Base-by-base conservation (phyloP, 2,329 filamentous ascomycete genomes). In the Scedosporium apiospermum region DNA sequence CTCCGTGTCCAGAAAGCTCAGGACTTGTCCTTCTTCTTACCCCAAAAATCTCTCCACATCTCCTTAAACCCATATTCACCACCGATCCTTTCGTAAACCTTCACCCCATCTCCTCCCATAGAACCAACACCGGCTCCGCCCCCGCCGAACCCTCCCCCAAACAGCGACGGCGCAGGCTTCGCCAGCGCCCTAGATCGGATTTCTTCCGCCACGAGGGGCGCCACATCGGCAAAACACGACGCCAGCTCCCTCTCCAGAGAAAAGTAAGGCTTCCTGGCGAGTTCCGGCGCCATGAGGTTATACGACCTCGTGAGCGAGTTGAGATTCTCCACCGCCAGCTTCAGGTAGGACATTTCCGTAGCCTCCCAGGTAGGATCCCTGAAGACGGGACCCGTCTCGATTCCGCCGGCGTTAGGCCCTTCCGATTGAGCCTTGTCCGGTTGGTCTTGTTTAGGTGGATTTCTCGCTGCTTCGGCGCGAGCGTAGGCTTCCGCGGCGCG, bases 251-350 rank as follows among this genome's bases (percentile, higher is more conserved):
- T 85, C 55, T 92, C 85, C 6, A 98, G 83, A 2, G 82, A 87
- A 70, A 91, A 92, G 73, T 98, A 98, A 0, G 93, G 91, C 73
- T 96, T 96, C 75, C 95, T 96, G 2, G 93, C 93, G 1, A 96
- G 81, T 62, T 91, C 88, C 0, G 95, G 95, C 0, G 95, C 93
- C 86, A 96, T 93, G 3, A 98, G 83, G 69, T 98, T 98, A 78
- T 99, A 99, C 14, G 90, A 90, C 27, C 95, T 85, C 6, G 91
- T 88, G 58, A 96, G 80, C 34, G 77, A 74, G 74, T 98, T 98
- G 63, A 98, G 84, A 63, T 90, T 86, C 57, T 83, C 82, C 66
- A 99, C 83, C 4, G 90, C 85, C 4, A 95, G 81, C 46, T 82
- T 84, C 71, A 93, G 86, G 75, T 96, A 98, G 6, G 87, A 80